Evolutionary conservation across 179 eudicot genomes (phyloP), one percentile per base, ranked within the genome.

Genomic region (Silene noctiflora): DNA sequence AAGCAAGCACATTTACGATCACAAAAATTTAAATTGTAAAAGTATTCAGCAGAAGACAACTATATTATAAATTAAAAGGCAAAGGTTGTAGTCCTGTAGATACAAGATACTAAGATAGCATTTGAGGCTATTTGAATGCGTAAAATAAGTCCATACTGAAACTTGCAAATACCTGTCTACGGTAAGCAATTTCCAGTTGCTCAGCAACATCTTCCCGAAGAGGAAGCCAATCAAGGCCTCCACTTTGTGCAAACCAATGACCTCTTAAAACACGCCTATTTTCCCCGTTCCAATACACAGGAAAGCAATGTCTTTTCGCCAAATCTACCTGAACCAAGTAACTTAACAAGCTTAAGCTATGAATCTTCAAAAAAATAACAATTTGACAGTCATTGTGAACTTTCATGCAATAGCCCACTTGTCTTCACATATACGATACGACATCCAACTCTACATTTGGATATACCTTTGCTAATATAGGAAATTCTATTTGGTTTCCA

Each of bases 281-380:
- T 79, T 93, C 99, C 76, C 98, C 99, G 82, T 77, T 84, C 99
- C 99, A 95, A 73, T 95, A 95, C 77, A 95, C 99, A 58, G 99
- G 99, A 83, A 93, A 95, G 79, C 92, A 82, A 69, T 95, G 97
- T 76, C 99, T 88, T 83, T 81, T 89, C 46, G 85, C 72, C 87
- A 95, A 83, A 87, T 95, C 99, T 75, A 95, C 99, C 99, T 95
- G 87, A 81, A 83, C 39, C 24, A 74, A 62, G 27, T 74, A 35
- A 13, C 21, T 53, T 13, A 55, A 29, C 39, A 65, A 19, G 29
- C 55, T 51, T 58, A 73, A 65, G 42, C 20, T 60, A 70, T 61
- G 73, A 71, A 51, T 62, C 22, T 9, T 21, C n/a, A 69, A 59
- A 14, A 39, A 61, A 14, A 75, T 10, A 46, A 53, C 48, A 46